phyloP scores from a whole-genome alignment of 2,329 filamentous ascomycete genomes.

The Neurospora crassa region DNA sequence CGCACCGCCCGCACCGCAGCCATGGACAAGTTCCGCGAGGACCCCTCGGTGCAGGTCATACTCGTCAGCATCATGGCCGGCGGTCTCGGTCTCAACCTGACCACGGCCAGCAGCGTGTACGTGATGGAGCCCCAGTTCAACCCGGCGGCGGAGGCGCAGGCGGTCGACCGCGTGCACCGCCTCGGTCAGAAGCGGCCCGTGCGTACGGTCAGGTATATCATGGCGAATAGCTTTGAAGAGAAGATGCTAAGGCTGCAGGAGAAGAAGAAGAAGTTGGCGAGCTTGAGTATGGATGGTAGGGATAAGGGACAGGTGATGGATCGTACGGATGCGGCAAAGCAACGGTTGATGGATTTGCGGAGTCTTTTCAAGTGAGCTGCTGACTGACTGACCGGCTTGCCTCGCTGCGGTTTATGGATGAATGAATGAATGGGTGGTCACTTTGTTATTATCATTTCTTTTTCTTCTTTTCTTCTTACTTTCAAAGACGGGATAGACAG shows the following conservation, averaged over 20 bases:
- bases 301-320: conserved; percentile 37
- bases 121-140: conserved; percentile 99
- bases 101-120: conserved; percentile 75
- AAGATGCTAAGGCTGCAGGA: conserved; percentile 84
- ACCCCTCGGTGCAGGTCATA: conserved; percentile 64
- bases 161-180: conserved; percentile 85
- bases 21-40: conserved; percentile 67
- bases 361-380: conserved; percentile 37
- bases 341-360: conserved; percentile 39
- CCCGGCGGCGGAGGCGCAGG: conserved; percentile 87
- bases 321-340: conserved; percentile 36
- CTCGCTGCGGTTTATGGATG: conserved; percentile 14
- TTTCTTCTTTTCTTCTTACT: background rate
- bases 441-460: background rate
- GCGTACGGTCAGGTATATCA: conserved; percentile 79
- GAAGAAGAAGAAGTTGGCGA: conserved; percentile 87
- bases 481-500: background rate
- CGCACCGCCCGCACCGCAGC: conserved; percentile 64
- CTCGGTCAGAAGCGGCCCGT: conserved; percentile 86
- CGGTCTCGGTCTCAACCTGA: conserved; percentile 85
- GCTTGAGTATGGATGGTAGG: conserved; percentile 67
- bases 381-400: conserved; percentile 8
- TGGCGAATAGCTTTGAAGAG: conserved; percentile 85
- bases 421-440: conserved; percentile 16
- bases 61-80: conserved; percentile 89